Evolutionary conservation across 1,284 basidiomycete species (phyloP), one percentile per base, ranked within the genome.

Genomic region (Cutaneotrichosporon curvatum): DNA sequence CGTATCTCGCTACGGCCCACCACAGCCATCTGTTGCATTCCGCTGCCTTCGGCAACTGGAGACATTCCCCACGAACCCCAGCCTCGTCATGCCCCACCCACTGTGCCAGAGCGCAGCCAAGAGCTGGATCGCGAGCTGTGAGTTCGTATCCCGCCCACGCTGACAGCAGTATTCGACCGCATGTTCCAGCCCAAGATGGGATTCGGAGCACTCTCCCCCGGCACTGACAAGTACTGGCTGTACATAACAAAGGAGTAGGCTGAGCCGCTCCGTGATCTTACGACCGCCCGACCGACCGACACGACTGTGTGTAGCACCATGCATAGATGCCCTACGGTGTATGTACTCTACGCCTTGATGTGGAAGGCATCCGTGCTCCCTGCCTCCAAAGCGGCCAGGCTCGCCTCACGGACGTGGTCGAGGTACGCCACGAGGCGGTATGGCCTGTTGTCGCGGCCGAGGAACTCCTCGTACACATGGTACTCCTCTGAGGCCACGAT

Each of bases 401-500:
- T 74, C 3, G 85, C 84, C 53, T 79, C 77, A 38, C 84, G 73
- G 15, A 94, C 80, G 6, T 78, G 78, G 2, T 76, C 76, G 25
- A 95, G 70, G 62, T 91, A 92, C 53, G 83, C 81, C 7, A 76
- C 76, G 40, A 92, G 63, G 45, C 76, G 64, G 53, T 53, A 76
- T 62, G 56, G 48, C 31, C 57, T 46, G 11, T 45, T 38, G 12
- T 78, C 79, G 47, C 77, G 74, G 42, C 76, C 76, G 21, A 85
- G 76, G 67, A 96, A 95, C 65, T 91, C 89, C 52, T 87, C 81
- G 65, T 91, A 95, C 21, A 97, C 72, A 60, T 81, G 81, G 69
- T 88, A 85, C 37, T 86, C 78, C 55, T 88, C 88, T 68, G 92
- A 87, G 0, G 91, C 92, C 2, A 98, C 84, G 28, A 88, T 75